phyloP scores from a whole-genome alignment of 192 early-diverging fungal species.

The Linnemannia elongata region DNA sequence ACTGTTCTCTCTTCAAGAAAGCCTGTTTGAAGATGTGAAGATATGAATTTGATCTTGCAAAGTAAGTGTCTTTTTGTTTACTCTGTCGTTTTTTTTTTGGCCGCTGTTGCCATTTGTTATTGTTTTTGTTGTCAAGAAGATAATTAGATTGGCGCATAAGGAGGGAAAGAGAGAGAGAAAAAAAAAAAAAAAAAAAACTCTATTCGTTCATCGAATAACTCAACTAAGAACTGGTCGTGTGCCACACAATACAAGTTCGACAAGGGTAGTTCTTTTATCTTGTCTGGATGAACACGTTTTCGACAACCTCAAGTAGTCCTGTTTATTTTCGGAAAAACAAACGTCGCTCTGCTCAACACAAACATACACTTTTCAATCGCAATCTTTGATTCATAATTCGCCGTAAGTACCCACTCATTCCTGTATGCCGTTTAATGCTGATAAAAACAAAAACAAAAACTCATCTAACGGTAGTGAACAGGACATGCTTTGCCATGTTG shows the following conservation, averaged over 20 bases:
- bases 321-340: conserved; percentile 8
- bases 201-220: neutral
- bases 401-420: too few species aligned
- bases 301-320: neutral
- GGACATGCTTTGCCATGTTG: conserved; percentile 82
- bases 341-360: neutral
- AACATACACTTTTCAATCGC: neutral
- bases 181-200: neutral
- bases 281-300: neutral
- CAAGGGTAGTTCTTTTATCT: neutral
- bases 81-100: neutral
- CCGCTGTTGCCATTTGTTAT: neutral
- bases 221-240: neutral
- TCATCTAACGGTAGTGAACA: conserved; percentile 77
- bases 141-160: neutral
- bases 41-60: too few species aligned
- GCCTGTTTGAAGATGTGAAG: too few species aligned
- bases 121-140: neutral
- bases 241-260: neutral
- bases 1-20: too few species aligned
- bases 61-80: neutral
- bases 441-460: neutral
- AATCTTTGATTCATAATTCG: neutral
- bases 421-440: neutral
- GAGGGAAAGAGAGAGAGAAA: too few species aligned